Percentiles rank a stretch among this genome's conserved stretches.
Evolutionary conservation across 2,329 filamentous ascomycete species (phyloP).

Genomic region (Gliomastix tumulicola): DNA sequence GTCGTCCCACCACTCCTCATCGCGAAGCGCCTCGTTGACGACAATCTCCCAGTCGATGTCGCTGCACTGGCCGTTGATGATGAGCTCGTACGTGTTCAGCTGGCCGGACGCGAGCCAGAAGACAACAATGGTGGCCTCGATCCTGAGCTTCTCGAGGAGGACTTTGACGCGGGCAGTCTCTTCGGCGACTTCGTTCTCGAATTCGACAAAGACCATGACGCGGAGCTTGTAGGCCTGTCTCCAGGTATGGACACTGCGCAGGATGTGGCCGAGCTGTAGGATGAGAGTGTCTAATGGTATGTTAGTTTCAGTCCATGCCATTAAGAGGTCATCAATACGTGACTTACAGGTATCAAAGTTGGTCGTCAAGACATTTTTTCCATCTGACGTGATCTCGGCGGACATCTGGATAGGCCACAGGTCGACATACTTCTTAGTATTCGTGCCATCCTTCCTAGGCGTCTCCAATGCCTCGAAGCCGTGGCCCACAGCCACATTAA

Average conservation of each 20-base stretch:
- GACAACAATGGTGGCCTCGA: conserved; percentile 71
- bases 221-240: conserved; percentile 65
- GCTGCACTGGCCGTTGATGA: conserved; percentile 62
- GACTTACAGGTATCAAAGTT: conserved; percentile 82
- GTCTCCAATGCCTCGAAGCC: conserved; percentile 73
- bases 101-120: conserved; percentile 74
- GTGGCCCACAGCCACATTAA: conserved; percentile 80
- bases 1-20: conserved; percentile 80
- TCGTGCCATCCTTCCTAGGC: conserved; percentile 49
- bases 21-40: conserved; percentile 59
- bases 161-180: conserved; percentile 66
- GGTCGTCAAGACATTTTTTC: conserved; percentile 66
- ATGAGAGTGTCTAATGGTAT: conserved; percentile 66
- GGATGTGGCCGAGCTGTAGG: conserved; percentile 76
- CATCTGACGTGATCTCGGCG: conserved; percentile 65
- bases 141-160: conserved; percentile 72
- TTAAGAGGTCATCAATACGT: too few species aligned
- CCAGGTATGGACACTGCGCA: conserved; percentile 77
- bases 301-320: too few species aligned
- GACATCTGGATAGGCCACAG: conserved; percentile 94
- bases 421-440: conserved; percentile 73
- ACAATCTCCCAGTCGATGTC: conserved; percentile 48
- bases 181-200: conserved; percentile 76
- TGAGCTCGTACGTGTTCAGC: conserved; percentile 66
- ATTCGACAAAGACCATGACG: conserved; percentile 84